Evolutionary conservation across 257 asterid species (phyloP).

Genomic region (Jasminum sambac): DNA sequence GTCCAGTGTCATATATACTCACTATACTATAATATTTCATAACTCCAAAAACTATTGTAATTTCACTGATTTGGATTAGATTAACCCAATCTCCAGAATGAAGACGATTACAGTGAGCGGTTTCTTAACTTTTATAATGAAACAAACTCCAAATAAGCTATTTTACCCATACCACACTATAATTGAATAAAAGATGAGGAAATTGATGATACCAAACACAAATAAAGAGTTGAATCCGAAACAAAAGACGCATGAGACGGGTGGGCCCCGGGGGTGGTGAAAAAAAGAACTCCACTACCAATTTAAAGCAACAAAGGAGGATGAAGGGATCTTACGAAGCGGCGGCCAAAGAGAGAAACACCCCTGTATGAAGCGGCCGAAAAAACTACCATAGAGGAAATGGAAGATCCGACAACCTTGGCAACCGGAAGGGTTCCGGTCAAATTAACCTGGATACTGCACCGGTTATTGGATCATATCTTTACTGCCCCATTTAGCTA

Average conservation of each 20-base stretch:
- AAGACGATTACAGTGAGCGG: neutral
- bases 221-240: neutral
- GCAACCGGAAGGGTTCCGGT: neutral
- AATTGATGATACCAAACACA: neutral
- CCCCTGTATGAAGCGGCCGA: conserved; percentile 22
- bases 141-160: neutral
- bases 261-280: no score
- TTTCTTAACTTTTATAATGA: neutral
- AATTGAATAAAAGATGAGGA: neutral
- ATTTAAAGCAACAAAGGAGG: neutral
- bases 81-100: conserved; percentile 1
- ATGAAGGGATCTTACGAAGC: conserved; percentile 29
- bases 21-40: neutral
- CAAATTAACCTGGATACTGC: no score
- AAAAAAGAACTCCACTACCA: neutral
- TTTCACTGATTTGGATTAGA: no score
- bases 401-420: neutral
- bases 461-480: neutral
- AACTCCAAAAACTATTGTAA: no score
- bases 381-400: conserved; percentile 21
- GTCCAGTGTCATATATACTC: conserved; percentile 6
- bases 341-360: conserved; percentile 26
- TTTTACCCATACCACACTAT: neutral
- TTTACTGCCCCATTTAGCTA: neutral
- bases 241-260: neutral